These are phyloP conservation scores for Phylloporus sp. DNA, from an alignment of 768 basidiomycete species.

Conservation along the genomic window DNA sequence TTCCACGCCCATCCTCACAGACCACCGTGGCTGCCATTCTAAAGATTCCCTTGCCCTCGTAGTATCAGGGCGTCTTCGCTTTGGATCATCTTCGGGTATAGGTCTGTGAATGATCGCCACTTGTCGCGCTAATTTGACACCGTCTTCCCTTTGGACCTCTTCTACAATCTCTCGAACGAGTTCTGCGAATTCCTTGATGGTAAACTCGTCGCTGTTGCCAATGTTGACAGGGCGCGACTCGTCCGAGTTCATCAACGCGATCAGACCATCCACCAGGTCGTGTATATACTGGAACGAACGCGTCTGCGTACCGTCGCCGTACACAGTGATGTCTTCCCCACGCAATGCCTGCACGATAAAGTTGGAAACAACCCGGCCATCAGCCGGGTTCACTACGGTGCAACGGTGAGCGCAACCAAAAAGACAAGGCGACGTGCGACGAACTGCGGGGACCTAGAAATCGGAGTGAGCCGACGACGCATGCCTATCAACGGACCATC, in stretches of 20 bases:
- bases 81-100: slow-evolving; percentile 91
- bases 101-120: slow-evolving; percentile 73
- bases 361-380: slow-evolving; percentile 98
- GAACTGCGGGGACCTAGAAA: slow-evolving; percentile 60
- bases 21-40: slow-evolving; percentile 91
- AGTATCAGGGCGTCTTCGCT: slow-evolving; percentile 91
- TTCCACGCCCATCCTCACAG: slow-evolving; percentile 87
- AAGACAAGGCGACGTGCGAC: slow-evolving; percentile 31
- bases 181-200: slow-evolving; percentile 90
- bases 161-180: slow-evolving; percentile 90
- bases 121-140: slow-evolving; percentile 44
- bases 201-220: slow-evolving; percentile 94
- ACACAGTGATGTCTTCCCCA: slow-evolving; percentile 96
- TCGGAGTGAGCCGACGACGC: neutral
- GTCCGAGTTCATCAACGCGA: slow-evolving; percentile 91
- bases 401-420: slow-evolving; percentile 23
- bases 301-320: slow-evolving; percentile 90
- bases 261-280: slow-evolving; percentile 92
- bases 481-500: neutral
- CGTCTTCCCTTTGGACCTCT: slow-evolving; percentile 87
- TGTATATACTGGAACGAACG: slow-evolving; percentile 98
- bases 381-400: slow-evolving; percentile 82
- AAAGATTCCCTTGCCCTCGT: slow-evolving; percentile 81
- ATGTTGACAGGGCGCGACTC: slow-evolving; percentile 96
- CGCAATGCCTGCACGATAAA: slow-evolving; percentile 97